Evolutionary conservation across 805 yeast species (phyloP), one percentile per base, ranked within the genome.

Genomic region (Candida sanyiensis): DNA sequence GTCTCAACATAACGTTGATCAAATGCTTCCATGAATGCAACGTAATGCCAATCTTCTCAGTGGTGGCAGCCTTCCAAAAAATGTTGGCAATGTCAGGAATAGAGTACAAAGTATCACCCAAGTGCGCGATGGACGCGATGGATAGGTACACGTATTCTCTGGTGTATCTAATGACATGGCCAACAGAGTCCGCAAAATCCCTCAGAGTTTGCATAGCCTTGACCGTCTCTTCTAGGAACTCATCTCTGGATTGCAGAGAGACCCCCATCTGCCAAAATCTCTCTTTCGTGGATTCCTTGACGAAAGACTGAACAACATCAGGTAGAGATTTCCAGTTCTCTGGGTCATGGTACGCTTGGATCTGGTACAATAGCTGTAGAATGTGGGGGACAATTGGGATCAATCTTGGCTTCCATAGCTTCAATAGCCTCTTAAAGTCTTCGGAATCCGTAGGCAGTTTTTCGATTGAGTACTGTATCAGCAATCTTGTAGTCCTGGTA

Each of bases 221-320:
- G 42, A 86, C 95, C 52, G 80, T 88, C 56, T 93, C 97, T 56
- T 85, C 95, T 46, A 93, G 81, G 50, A 93, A 94, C 24, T 93
- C 88, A 57, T 93, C 97, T 52, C 86, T 83, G 3, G 95, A 80
- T 61, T 93, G 95, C 42, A 85, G 83, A 1, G 96, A 85, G 17
- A 95, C 94, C 13, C 98, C 98, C 44, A 88, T 95, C 56, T 94
- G 97, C 99, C 99, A 93, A 59, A 93, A 93, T 52, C 97, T 70
- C 64, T 93, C 99, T 57, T 81, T 78, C 35, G 94, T 83, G 44
- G 94, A 82, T 51, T 86, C 82, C 47, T 75, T 74, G n/a, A 90
- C 96, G 66, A 94, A 90, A 1, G 90, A 71, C 58, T 86, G 96
- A 1, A 93, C 97, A 40, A 87, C 94, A 3, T 72, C 73, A 0